Base-by-base conservation (phyloP, 257 asterid genomes). In the Salvia rosmarinus region DNA sequence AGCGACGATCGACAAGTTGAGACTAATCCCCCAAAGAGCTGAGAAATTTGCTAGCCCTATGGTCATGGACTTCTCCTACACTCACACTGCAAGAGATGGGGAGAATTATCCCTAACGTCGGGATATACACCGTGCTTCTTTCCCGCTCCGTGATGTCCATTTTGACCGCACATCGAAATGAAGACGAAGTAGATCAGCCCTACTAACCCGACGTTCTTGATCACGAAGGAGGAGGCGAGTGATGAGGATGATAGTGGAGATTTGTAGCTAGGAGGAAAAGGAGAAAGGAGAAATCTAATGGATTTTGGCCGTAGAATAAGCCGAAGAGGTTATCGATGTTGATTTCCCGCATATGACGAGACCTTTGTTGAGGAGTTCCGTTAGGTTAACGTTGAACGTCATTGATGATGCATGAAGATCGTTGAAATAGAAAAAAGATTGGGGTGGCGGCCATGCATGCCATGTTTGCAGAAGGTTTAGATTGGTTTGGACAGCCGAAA, bases 111-210 rank as follows among this genome's bases (percentile, higher is more conserved):
- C 89, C 84, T 0, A 71, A 3, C 0, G 58, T 0, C 0, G 88
- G 91, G 13, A 87, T 71, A 23, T 28, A 80, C 98, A n/a, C 97
- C 90, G 25, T 82, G 89, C 35, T 82, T 90, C 65, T 13, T 23
- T n/a, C n/a, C n/a, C n/a, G n/a, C n/a, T n/a, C 61, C 11, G 51
- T 25, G 0, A 89, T 4, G 55, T 89, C 97, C 71, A 83, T 87
- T 55, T 84, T 87, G 44, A 90, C 89, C 0, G 96, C 97, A 17
- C n/a, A n/a, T n/a, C n/a, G 83, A 77, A 9, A 93, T 5, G 74
- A 93, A 93, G 2, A 92, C 86, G 79, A 87, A 90, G 65, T 85
- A 92, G 84, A 89, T 84, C 74, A 87, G 84, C 2, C 95, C 97
- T 3, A 90, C 0, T 1, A 85, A 14, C 17, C 87, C 97, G 4